Evolutionary conservation across 179 eudicot genomes (phyloP).

Genomic region (Spinacia oleracea): DNA sequence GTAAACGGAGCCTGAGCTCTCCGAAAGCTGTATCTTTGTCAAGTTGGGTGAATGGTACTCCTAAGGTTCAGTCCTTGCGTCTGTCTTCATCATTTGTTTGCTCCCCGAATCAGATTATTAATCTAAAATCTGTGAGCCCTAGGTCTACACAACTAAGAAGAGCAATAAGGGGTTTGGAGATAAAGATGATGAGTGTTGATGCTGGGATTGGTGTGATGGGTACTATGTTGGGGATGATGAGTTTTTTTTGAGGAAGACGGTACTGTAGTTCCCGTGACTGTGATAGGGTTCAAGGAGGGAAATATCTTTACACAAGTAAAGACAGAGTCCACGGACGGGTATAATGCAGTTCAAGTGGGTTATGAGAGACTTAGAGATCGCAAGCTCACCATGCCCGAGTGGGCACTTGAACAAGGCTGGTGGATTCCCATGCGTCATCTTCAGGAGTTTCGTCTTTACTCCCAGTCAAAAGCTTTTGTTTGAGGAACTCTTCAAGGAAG

Average conservation of each 20-base stretch:
- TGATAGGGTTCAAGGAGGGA: conserved; percentile 89
- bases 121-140: conserved; percentile 24
- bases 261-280: conserved; percentile 78
- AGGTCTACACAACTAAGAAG: conserved; percentile 10
- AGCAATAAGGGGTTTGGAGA: conserved; percentile 24
- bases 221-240: conserved; percentile 95
- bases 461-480: conserved; percentile 56
- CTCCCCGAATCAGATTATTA: conserved; percentile 38
- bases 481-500: conserved; percentile 77
- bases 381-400: conserved; percentile 80
- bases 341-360: conserved; percentile 84
- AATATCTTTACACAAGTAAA: conserved; percentile 97
- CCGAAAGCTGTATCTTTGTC: conserved; percentile 11
- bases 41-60: conserved; percentile 19
- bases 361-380: conserved; percentile 80
- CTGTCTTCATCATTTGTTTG: conserved; percentile 38
- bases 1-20: conserved; percentile 15
- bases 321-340: conserved; percentile 86
- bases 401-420: conserved; percentile 78
- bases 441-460: conserved; percentile 80
- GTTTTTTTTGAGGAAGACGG: conserved; percentile 68
- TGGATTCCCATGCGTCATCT: conserved; percentile 82
- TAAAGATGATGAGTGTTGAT: conserved; percentile 58
- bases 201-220: conserved; percentile 93
- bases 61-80: conserved; percentile 27